A percentile compares a stretch with the other conserved stretches of the same genome.
These are phyloP conservation scores for Trifolium dubium DNA, from an alignment of 306 rosid species.

Conservation along the genomic window DNA sequence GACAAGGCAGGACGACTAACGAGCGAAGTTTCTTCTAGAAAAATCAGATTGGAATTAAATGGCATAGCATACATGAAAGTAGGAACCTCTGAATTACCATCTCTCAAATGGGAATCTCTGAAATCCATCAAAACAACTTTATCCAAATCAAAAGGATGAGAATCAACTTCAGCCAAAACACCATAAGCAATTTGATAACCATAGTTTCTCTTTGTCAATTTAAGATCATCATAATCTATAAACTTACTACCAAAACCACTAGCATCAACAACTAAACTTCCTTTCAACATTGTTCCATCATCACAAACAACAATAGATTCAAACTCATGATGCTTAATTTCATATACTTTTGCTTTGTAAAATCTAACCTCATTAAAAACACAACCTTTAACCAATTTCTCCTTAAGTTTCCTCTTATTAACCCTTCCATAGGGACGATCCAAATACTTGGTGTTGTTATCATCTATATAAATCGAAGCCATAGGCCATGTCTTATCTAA, in stretches of 20 bases:
- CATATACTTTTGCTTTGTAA: constrained; percentile 65
- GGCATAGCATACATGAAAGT: constrained; percentile 96
- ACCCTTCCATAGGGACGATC: constrained; percentile 71
- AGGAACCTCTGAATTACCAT: constrained; percentile 53
- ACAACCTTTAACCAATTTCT: constrained; percentile 59
- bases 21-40: constrained; percentile 85
- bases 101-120: constrained; percentile 72
- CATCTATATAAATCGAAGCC: constrained; percentile 58
- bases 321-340: constrained; percentile 61
- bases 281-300: constrained; percentile 59
- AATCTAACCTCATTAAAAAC: constrained; percentile 68
- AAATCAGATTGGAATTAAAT: constrained; percentile 67
- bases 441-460: constrained; percentile 60
- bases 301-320: constrained; percentile 63
- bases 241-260: constrained; percentile 71
- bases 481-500: constrained; percentile 77
- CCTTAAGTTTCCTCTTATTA: constrained; percentile 61
- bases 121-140: constrained; percentile 67
- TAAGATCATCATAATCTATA: constrained; percentile 48
- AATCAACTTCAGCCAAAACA: constrained; percentile 73
- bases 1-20: constrained; percentile 73
- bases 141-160: constrained; percentile 79
- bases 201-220: constrained; percentile 55
- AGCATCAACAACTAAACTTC: constrained; percentile 76
- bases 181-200: constrained; percentile 89